Evolutionary conservation across 1,284 basidiomycete species (phyloP).

Genomic region (Malassezia nana): DNA sequence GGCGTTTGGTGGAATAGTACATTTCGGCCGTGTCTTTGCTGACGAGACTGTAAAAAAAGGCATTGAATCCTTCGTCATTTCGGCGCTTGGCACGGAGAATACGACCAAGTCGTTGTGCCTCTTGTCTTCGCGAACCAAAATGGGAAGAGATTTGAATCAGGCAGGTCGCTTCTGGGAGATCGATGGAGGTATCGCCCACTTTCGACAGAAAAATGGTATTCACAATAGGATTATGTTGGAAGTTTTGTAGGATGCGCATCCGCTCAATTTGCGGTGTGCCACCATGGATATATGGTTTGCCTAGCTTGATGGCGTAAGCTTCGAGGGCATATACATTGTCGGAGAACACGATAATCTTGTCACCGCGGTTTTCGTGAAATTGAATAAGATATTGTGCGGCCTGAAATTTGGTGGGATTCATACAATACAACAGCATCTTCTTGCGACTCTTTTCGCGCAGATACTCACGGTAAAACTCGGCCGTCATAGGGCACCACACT

Average conservation of each 20-base stretch:
- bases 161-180: conserved; percentile 96
- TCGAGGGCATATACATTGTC: conserved; percentile 96
- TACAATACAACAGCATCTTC: conserved; percentile 92
- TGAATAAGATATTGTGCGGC: conserved; percentile 97
- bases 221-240: conserved; percentile 84
- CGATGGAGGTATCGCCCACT: conserved; percentile 98
- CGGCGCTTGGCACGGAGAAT: conserved; percentile 92
- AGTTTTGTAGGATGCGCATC: conserved; percentile 85
- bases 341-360: conserved; percentile 99
- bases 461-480: conserved; percentile 99
- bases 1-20: conserved; percentile 97
- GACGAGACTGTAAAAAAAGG: conserved; percentile 98
- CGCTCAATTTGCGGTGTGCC: conserved; percentile 90
- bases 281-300: conserved; percentile 92
- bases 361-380: conserved; percentile 92
- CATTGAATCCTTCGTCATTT: conserved; percentile 99
- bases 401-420: conserved; percentile 99
- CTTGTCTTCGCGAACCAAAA: conserved; percentile 94
- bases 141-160: conserved; percentile 99
- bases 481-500: conserved; percentile 99
- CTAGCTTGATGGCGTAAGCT: conserved; percentile 89
- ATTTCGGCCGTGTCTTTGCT: conserved; percentile 99
- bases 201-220: conserved; percentile 99
- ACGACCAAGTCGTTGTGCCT: conserved; percentile 84
- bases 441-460: conserved; percentile 82